Conservation (phyloP, 129 eudicot species). For the Tanacetum coccineum region DNA sequence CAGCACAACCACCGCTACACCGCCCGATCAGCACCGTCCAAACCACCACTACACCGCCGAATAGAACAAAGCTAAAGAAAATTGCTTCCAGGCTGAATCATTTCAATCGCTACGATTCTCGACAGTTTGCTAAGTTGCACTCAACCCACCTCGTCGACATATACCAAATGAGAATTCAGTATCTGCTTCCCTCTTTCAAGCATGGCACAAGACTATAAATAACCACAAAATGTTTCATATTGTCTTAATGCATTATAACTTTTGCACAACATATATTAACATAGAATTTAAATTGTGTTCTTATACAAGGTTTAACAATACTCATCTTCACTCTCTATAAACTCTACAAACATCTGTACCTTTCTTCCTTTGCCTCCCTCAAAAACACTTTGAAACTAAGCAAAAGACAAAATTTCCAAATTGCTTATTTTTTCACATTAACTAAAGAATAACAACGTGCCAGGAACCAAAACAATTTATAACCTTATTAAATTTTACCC, state of each 20-base stretch:
- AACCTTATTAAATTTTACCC: conserved; percentile 8
- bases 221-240: no score
- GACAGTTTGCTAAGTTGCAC: no score
- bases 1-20: no score
- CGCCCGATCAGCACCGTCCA: no score
- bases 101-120: no score
- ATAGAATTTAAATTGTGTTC: conserved; percentile 15
- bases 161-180: no score
- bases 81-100: no score
- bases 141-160: no score
- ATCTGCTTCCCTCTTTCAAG: not conserved
- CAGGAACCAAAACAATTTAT: conserved; percentile 4
- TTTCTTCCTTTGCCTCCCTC: conserved; percentile 30
- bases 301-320: conserved; percentile 2
- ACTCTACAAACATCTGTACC: conserved; percentile 16
- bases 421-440: conserved; percentile 17
- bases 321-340: conserved; percentile 16
- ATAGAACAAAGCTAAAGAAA: no score
- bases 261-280: conserved; percentile 16
- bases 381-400: conserved; percentile 22
- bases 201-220: not conserved
- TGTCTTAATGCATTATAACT: not conserved
- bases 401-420: conserved; percentile 2
- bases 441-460: conserved; percentile 24
- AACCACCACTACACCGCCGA: no score